Evolutionary conservation across 2,329 filamentous ascomycete species (phyloP).

Genomic region (Plectosphaerella cucumerina): DNA sequence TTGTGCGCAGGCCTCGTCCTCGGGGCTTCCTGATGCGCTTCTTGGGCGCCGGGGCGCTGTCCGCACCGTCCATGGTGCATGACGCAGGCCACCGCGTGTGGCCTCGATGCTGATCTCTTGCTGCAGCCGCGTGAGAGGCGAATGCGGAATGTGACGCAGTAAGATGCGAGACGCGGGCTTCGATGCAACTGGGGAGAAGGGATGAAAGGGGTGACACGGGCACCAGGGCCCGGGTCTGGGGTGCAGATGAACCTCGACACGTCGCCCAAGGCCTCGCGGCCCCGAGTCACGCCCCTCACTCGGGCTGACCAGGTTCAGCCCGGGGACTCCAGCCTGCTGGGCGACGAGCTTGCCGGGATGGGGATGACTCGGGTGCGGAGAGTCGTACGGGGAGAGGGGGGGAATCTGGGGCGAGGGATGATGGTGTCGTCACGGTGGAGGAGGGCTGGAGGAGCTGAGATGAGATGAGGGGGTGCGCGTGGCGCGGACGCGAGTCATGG

Average conservation of each 20-base stretch:
- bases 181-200: neutral
- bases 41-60: constrained; percentile 5
- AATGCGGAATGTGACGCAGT: neutral
- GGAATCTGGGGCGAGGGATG: neutral
- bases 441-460: neutral
- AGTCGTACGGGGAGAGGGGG: neutral
- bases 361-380: neutral
- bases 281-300: neutral
- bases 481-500: neutral
- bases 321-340: no score
- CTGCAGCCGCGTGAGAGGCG: neutral
- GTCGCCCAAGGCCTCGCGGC: neutral
- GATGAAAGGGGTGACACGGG: neutral
- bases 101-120: neutral
- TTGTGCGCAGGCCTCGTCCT: constrained; percentile 36
- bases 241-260: neutral
- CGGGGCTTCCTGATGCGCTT: constrained; percentile 29
- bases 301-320: no score
- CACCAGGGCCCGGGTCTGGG: neutral
- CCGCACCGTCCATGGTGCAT: neutral
- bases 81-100: neutral
- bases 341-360: no score
- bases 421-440: neutral
- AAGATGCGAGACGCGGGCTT: neutral
- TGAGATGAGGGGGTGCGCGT: neutral